phyloP scores from a whole-genome alignment of 441 rosid species.

The Syzygium malaccense region DNA sequence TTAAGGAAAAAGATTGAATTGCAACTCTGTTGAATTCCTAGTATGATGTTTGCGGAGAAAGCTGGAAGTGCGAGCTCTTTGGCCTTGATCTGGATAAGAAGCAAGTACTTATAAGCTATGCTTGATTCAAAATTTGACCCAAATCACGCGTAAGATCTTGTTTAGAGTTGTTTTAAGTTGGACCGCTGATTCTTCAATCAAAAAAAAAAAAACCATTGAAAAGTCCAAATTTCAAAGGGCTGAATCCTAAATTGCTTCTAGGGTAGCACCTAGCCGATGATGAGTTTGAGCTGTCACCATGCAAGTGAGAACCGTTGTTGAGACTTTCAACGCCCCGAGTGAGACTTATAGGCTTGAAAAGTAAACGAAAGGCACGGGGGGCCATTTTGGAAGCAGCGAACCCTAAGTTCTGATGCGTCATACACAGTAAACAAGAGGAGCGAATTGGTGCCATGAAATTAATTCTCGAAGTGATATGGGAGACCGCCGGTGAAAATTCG shows the following conservation, averaged over 20 bases:
- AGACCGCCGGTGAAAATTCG: too few relatives aligned
- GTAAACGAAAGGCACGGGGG: neutral
- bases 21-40: neutral
- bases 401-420: neutral
- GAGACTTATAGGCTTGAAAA: neutral
- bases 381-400: neutral
- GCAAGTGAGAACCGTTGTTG: neutral
- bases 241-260: neutral
- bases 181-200: neutral
- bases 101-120: neutral
- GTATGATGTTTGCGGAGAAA: neutral
- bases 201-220: neutral
- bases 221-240: neutral
- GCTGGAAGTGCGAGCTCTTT: neutral
- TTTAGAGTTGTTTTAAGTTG: neutral
- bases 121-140: neutral
- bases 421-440: neutral
- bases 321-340: neutral
- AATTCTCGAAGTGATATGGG: too few relatives aligned
- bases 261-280: neutral
- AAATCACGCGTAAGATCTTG: neutral
- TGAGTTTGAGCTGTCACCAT: neutral
- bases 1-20: too few relatives aligned
- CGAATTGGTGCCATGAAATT: neutral
- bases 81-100: neutral